Evolutionary conservation across 2,329 filamentous ascomycete genomes (phyloP).

Genomic region (Paraconiothyrium brasiliense): DNA sequence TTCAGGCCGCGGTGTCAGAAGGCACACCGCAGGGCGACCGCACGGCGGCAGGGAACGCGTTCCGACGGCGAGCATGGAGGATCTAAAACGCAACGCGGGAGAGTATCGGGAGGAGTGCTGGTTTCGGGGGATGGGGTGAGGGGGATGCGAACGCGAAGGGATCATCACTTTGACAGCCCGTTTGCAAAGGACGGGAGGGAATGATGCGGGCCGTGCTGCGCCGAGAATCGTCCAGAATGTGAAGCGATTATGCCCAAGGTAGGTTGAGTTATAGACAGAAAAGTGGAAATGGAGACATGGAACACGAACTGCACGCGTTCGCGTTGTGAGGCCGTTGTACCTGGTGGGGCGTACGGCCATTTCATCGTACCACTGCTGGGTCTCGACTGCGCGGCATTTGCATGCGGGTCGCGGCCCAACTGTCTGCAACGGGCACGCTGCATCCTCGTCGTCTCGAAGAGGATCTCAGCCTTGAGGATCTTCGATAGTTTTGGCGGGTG

Average conservation of each 20-base stretch:
- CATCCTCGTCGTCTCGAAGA: neutral
- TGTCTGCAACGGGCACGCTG: slow-evolving; percentile 1
- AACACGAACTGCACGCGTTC: slow-evolving; percentile 3
- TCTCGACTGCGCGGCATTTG: slow-evolving; percentile 2
- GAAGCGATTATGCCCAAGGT: neutral
- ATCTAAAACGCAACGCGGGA: neutral
- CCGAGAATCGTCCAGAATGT: too few relatives aligned
- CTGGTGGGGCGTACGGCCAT: neutral
- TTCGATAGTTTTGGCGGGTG: slow-evolving; percentile 2
- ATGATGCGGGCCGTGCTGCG: neutral
- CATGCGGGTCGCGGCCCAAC: neutral
- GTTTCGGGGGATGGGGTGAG: neutral
- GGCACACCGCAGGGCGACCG: neutral
- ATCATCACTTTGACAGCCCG: neutral
- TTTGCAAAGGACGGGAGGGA: neutral
- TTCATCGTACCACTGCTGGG: slow-evolving; percentile 3
- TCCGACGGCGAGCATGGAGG: slow-evolving; percentile 3
- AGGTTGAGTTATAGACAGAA: neutral
- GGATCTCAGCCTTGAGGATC: slow-evolving; percentile 6
- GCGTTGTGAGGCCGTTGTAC: neutral
- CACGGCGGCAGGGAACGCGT: neutral
- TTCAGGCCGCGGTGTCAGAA: too few relatives aligned
- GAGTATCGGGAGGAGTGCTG: neutral
- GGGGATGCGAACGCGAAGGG: neutral
- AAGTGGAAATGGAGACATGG: neutral